A percentile compares a stretch with the other conserved stretches of the same genome.
Conservation (phyloP, 1,139 yeast species). For the Candida dubliniensis region DNA sequence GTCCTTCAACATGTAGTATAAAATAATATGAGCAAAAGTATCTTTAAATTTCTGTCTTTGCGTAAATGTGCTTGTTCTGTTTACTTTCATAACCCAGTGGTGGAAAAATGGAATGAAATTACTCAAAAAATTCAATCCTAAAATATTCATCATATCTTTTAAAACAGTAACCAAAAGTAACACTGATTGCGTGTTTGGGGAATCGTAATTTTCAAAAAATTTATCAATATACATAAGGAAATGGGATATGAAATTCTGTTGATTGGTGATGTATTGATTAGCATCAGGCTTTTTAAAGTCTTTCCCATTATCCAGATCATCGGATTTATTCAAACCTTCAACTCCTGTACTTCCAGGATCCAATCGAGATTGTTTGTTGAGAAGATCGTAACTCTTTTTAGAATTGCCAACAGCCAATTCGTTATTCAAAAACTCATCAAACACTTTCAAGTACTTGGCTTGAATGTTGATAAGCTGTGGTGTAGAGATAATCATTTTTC, state of each 20-base stretch:
- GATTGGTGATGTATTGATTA: conserved; percentile 36
- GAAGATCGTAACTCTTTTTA: conserved; percentile 7
- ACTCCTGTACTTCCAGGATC: conserved; percentile 11
- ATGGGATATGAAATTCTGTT: conserved; percentile 37
- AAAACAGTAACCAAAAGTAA: conserved; percentile 27
- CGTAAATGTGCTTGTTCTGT: conserved; percentile 15
- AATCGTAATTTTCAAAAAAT: conserved; percentile 26
- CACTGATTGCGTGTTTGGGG: conserved; percentile 24
- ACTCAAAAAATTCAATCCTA: conserved; percentile 48
- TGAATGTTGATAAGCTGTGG: conserved; percentile 34
- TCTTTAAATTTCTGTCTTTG: conserved; percentile 26
- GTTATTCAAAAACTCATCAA: conserved; percentile 32
- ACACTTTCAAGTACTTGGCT: conserved; percentile 32
- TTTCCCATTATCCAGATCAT: conserved; percentile 15
- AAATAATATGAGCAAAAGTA: conserved; percentile 35
- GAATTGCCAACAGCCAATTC: conserved; percentile 25
- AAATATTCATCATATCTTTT: conserved; percentile 28
- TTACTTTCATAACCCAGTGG: conserved; percentile 40
- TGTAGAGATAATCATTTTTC: conserved; percentile 18
- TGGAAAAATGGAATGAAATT: conserved; percentile 50
- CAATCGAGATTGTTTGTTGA: conserved; percentile 8
- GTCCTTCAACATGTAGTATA: conserved; percentile 25
- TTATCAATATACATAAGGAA: conserved; percentile 36
- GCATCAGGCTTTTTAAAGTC: conserved; percentile 36
- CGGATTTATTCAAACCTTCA: conserved; percentile 16